Conservation (phyloP, 495 filamentous ascomycete genomes). For the Talaromyces borbonicus region DNA sequence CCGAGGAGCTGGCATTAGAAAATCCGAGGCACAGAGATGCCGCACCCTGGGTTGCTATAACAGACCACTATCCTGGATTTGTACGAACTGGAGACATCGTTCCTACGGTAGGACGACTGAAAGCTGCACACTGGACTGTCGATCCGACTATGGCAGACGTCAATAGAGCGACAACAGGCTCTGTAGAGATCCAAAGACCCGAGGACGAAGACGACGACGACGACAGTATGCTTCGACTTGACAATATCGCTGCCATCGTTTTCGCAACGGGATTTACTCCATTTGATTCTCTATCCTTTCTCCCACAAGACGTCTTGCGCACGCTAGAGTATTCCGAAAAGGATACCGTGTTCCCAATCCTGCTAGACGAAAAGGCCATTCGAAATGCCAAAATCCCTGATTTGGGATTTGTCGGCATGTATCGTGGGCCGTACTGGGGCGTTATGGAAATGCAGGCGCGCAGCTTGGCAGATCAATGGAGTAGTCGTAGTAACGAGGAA, state of each 20-base stretch:
- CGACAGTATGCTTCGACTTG: slow-evolving; percentile 21
- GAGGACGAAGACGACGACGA: slow-evolving; percentile 24
- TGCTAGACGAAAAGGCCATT: slow-evolving; percentile 57
- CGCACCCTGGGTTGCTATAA: slow-evolving; percentile 58
- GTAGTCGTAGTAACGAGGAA: slow-evolving; percentile 5
- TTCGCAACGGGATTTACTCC: slow-evolving; percentile 72
- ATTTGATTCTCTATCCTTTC: slow-evolving; percentile 45
- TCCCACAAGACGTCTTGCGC: slow-evolving; percentile 45
- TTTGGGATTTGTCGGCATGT: slow-evolving; percentile 77
- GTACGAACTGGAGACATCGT: slow-evolving; percentile 55
- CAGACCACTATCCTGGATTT: slow-evolving; percentile 61
- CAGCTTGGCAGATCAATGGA: slow-evolving; percentile 43
- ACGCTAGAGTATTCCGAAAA: slow-evolving; percentile 43
- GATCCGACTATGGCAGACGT: too few relatives aligned
- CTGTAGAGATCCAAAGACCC: not conserved
- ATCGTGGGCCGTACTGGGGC: slow-evolving; percentile 79
- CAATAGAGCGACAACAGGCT: too few relatives aligned
- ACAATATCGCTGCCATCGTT: slow-evolving; percentile 55
- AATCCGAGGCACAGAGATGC: slow-evolving; percentile 19
- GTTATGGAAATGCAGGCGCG: slow-evolving; percentile 81
- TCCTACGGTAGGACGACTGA: slow-evolving; percentile 23
- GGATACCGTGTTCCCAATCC: slow-evolving; percentile 53
- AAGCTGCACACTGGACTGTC: slow-evolving; percentile 14
- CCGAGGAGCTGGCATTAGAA: slow-evolving; percentile 11
- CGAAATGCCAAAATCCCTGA: slow-evolving; percentile 49